These are phyloP conservation scores for Verticillium nonalfalfae DNA, from an alignment of 2,329 filamentous ascomycete genomes.

Conservation along the genomic window DNA sequence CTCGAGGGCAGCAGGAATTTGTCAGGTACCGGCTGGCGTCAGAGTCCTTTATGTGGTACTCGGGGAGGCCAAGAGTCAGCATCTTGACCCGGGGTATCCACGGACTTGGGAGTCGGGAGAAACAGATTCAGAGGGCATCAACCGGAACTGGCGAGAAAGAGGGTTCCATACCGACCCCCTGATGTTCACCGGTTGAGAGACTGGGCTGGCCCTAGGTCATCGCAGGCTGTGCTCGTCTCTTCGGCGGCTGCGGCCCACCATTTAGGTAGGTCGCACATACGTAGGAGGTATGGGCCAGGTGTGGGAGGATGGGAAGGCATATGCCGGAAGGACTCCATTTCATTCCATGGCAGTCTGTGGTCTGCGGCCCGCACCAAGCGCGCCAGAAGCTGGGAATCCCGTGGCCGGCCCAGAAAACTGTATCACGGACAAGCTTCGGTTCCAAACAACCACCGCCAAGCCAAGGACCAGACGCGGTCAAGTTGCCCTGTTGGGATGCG, in stretches of 20 bases:
- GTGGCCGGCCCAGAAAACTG: background rate
- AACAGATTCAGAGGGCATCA: background rate
- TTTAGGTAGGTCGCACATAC: background rate
- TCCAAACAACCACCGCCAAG: background rate
- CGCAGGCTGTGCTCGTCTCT: background rate
- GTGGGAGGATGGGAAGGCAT: background rate
- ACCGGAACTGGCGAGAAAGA: background rate
- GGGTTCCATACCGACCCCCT: background rate
- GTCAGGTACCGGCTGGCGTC: background rate
- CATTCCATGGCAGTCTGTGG: background rate
- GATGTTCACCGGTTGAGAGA: background rate
- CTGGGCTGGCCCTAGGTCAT: background rate
- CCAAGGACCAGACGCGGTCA: background rate
- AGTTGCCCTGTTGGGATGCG: background rate
- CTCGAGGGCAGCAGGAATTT: background rate
- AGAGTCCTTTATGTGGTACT: background rate
- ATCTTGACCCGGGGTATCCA: background rate
- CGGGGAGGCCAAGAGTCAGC: background rate
- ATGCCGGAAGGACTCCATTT: background rate
- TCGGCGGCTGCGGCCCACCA: background rate
- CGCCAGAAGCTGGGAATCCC: background rate
- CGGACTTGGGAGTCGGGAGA: background rate
- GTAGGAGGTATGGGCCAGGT: background rate
- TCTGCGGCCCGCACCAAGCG: background rate
- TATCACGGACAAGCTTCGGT: background rate